A percentile compares a stretch with the other conserved stretches of the same genome.
Evolutionary conservation across 2,329 filamentous ascomycete species (phyloP).

Genomic region (Alternaria sp.): DNA sequence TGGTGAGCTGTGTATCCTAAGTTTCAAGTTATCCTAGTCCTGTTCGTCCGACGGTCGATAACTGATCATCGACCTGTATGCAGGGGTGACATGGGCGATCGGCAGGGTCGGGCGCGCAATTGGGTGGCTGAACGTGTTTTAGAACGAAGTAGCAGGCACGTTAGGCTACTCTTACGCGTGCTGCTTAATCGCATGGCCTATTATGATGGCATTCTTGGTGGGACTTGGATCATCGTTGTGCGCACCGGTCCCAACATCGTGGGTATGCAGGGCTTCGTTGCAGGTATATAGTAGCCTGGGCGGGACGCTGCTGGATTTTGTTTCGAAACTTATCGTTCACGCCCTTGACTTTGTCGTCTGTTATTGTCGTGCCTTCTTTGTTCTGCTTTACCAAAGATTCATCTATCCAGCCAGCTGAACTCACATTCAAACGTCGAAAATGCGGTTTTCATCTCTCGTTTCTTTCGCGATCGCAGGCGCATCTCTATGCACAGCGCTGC

Average conservation of each 20-base stretch:
- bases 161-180: neutral
- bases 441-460: constrained; percentile 24
- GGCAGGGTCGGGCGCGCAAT: constrained; percentile 21
- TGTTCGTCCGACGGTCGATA: neutral
- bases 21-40: neutral
- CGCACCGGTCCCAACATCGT: neutral
- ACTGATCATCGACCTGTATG: neutral
- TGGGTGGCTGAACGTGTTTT: constrained; percentile 17
- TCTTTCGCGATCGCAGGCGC: constrained; percentile 13
- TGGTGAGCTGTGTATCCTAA: neutral
- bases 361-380: neutral
- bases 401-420: neutral
- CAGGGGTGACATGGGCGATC: constrained; percentile 20
- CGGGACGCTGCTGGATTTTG: neutral
- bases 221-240: neutral
- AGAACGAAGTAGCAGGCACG: neutral
- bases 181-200: neutral
- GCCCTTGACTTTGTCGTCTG: neutral
- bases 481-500: constrained; percentile 20
- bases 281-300: neutral
- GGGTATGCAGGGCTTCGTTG: neutral
- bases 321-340: neutral
- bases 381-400: neutral
- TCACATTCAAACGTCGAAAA: constrained; percentile 3
- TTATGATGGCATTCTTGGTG: neutral